phyloP scores from a whole-genome alignment of 495 filamentous ascomycete genomes.

The Mycothermus thermophilus region DNA sequence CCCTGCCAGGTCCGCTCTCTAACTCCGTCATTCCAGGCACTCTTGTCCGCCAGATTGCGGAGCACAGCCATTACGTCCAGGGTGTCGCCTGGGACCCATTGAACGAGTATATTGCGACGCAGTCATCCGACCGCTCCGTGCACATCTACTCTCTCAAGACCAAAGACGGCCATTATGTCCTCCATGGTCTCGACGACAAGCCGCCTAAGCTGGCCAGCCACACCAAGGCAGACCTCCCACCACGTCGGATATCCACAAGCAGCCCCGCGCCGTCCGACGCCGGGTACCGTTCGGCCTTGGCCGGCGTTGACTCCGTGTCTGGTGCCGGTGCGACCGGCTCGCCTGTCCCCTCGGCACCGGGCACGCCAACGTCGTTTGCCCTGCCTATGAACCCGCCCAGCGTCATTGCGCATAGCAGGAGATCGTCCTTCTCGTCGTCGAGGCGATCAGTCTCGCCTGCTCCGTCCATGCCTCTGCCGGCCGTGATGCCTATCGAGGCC shows the following conservation, averaged over 20 bases:
- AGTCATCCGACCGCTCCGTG: constrained; percentile 94
- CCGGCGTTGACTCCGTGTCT: constrained; percentile 37
- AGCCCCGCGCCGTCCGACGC: constrained; percentile 88
- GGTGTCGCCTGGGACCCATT: constrained; percentile 97
- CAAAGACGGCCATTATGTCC: constrained; percentile 88
- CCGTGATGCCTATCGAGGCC: constrained; percentile 87
- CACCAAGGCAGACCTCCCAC: constrained; percentile 80
- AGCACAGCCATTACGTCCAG: constrained; percentile 98
- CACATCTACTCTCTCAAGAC: constrained; percentile 94
- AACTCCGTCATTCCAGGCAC: no score
- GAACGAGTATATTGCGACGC: constrained; percentile 96
- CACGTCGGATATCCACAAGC: constrained; percentile 74
- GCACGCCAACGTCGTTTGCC: constrained; percentile 81
- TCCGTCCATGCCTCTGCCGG: constrained; percentile 84
- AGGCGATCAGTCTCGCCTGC: constrained; percentile 90
- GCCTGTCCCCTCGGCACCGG: constrained; percentile 79
- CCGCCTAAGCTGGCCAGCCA: constrained; percentile 37
- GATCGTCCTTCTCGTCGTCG: constrained; percentile 92
- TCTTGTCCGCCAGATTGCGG: constrained; percentile 90
- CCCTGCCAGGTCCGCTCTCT: no score
- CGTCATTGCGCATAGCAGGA: constrained; percentile 74
- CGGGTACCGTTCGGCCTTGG: constrained; percentile 41
- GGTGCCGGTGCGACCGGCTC: constrained; percentile 55
- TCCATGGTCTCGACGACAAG: constrained; percentile 38
- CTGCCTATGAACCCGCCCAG: constrained; percentile 93